Conservation (phyloP, 495 filamentous ascomycete species). For the Xylaria longipes region DNA sequence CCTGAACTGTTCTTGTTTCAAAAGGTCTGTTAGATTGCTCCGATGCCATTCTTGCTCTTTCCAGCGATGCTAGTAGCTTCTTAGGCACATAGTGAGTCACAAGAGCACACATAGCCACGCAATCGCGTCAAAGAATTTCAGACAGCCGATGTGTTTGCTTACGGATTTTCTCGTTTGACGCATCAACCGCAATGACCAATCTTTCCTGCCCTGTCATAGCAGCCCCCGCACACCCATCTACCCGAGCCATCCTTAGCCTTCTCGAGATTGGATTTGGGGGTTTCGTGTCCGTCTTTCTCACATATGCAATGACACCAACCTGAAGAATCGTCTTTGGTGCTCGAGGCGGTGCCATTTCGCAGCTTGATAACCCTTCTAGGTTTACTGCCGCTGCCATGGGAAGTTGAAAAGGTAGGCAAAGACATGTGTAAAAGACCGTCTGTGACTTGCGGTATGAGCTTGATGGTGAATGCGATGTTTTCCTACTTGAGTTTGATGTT, state of each 20-base stretch:
- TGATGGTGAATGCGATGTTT: neutral
- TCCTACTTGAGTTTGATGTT: neutral
- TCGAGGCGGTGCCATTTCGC: neutral
- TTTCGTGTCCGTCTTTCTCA: neutral
- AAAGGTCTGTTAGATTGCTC: neutral
- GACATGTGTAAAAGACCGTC: neutral
- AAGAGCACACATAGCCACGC: neutral
- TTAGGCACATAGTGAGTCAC: neutral
- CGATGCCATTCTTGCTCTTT: neutral
- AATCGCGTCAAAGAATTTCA: neutral
- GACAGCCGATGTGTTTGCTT: neutral
- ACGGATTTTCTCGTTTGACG: neutral
- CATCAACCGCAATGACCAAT: neutral
- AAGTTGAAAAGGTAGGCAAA: neutral
- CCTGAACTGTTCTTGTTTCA: neutral
- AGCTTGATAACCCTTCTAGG: neutral
- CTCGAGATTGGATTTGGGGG: neutral
- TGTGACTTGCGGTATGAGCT: neutral
- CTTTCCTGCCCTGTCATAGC: neutral
- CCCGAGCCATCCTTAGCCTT: neutral
- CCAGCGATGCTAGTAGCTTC: neutral
- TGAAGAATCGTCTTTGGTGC: neutral
- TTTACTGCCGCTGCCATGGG: neutral
- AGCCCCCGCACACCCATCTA: neutral
- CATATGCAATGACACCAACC: neutral